Base-by-base conservation (phyloP, 2,329 filamentous ascomycete species). In the Ophiostoma himal-ulmi region DNA sequence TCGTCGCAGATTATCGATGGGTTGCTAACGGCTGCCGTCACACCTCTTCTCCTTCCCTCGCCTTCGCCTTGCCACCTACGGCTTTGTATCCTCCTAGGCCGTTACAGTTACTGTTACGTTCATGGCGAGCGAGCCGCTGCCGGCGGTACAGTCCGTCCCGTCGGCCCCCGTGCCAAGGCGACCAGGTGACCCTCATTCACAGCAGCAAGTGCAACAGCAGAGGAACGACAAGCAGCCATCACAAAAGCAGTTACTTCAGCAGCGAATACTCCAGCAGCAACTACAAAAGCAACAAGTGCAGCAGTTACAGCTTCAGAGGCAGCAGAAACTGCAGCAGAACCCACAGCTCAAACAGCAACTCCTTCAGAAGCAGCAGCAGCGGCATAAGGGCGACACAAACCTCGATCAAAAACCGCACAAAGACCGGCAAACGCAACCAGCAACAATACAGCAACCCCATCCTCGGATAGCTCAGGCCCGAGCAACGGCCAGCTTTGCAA, bases 81-180 rank as follows among this genome's bases (percentile, higher is more conserved):
- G 48, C 60, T 60, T 41, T 57, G 22, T 26, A 41, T 22, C 22
- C 57, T 30, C 57, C 62, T 65, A 65, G 62, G 17, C 20, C 62
- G 62, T 20, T 41, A 36, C 20, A 17, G n/a, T n/a, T n/a, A 65
- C 62, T 39, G 62, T 20, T 34, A 34, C 34, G 69, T 44, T 39
- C 39, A 72, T 73, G 70, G 69, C 70, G 22, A 73, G 72, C 69
- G 72, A 73, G 69, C 30, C 70, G 6, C 60, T 54, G 17, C 70
- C 69, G 54, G 36, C 62, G 67, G 69, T 60, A 54, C 68, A 68
- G 54, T 8, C 41, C 68, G 70, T 68, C 72, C 7, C 36, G 64
- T 34, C 62, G 64, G n/a, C 69, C 67, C 67, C 67, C 41, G 67
- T 68, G 70, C 41, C 48, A 11, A 34, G 64, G 69, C 64, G 71